Base-by-base conservation (phyloP, 2,329 filamentous ascomycete species). In the Truncatella angustata region DNA sequence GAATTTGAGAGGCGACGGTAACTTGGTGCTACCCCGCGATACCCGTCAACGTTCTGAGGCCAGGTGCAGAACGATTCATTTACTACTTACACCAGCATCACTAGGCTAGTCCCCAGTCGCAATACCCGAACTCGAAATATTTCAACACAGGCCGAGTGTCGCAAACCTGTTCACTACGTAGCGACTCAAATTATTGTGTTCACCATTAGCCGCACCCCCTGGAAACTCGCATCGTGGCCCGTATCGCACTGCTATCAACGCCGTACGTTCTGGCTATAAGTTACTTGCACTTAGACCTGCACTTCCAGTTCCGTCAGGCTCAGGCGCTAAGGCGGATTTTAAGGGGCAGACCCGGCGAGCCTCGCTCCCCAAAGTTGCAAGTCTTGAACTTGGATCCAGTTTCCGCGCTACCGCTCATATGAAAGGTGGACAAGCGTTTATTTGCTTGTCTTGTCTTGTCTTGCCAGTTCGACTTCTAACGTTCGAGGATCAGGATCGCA, bases 261-360 rank as follows among this genome's bases (percentile, higher is more conserved):
- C 34, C 34, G 26, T 24, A 12, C n/a, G n/a, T n/a, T n/a, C n/a
- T n/a, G n/a, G n/a, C 21, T 28, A 10, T 24, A 26, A 26, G 6
- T 44, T 18, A n/a, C n/a, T 24, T 24, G 18, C 40, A n/a, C 20
- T 44, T 44, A n/a, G 37, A 40, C 18, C 24, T 14, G 21, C 40
- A 26, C 24, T 18, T 46, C 24, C 43, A 16, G 20, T 24, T 35
- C 7, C 28, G 23, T 16, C 43, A 11, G 34, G 30, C 28, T 28
- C 34, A 16, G 30, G 24, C 43, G 43, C 26, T 34, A 46, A 24
- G 28, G 43, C 23, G 43, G 43, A 34, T 34, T 35, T 32, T 46
- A 46, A 46, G 43, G 43, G 43, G 43, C 43, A 46, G 24, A 24
- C 24, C 43, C 43, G 43, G 12, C 43, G 43, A 46, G 30, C 43